Base-by-base conservation (phyloP, 2,329 filamentous ascomycete genomes). In the Calonectria henricotiae region DNA sequence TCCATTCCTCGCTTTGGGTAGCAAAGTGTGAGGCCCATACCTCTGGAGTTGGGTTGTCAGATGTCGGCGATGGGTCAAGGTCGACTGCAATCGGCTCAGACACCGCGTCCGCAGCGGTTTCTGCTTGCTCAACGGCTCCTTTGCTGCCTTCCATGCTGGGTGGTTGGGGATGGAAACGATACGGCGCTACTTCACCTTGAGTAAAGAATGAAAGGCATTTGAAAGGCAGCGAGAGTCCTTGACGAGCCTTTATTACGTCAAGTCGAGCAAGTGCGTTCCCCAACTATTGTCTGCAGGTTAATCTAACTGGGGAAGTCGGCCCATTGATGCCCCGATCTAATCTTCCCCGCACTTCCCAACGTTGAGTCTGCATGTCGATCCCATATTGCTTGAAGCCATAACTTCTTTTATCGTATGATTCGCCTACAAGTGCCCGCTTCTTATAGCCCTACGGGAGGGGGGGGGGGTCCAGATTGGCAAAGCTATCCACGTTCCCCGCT, bases 1-100 rank as follows among this genome's bases (percentile, higher is more conserved):
- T 72, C 76, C 76, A 78, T 68, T 73, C 72, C 49, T 67, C 60
- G 4, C 58, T 71, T 43, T 73, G 70, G 39, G 5, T 37, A 15
- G 46, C 60, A 37, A 77, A 77, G 9, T 71, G 63, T 15, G 66
- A 44, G 0, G 69, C 39, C 72, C 70, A 71, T 7, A 47, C 51
- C 39, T 61, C 55, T 17, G 55, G 55, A 3, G 55, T 32, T 37
- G 55, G 55, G 25, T 61, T 44, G 25, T 44, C 55, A 17, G 55
- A 61, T 20, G 55, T 61, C 11, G 55, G 55, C n/a, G 11, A 11
- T 8, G 55, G 55, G 7, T 43, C 55, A 15, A 43, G 55, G 3
- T 61, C 55, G 17, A 44, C 39, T 1, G 23, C 39, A n/a, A 39
- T 12, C 32, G 30, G 51, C 20, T 37, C 15, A 11, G 47, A 51